A percentile compares a stretch with the other conserved stretches of the same genome.
Conservation (phyloP, 306 rosid genomes). For the Mimosa pudica region DNA sequence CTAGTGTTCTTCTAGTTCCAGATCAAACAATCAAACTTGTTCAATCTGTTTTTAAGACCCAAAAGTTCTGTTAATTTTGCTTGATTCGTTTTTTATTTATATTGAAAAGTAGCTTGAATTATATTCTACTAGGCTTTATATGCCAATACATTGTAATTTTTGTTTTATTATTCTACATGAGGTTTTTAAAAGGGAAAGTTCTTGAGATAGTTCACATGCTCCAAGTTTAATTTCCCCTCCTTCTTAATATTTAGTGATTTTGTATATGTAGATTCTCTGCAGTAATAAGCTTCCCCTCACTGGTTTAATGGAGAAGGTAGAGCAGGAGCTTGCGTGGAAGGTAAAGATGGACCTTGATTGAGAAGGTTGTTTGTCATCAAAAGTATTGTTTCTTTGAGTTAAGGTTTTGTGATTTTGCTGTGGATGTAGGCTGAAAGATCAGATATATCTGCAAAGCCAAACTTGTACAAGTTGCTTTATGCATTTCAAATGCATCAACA, state of each 20-base stretch:
- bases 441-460: slow-evolving; percentile 84
- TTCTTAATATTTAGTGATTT: not conserved
- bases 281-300: slow-evolving; percentile 83
- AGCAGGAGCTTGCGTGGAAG: slow-evolving; percentile 98
- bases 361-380: slow-evolving; percentile 26
- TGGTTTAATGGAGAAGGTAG: slow-evolving; percentile 92
- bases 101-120: not conserved
- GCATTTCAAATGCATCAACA: slow-evolving; percentile 85
- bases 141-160: not conserved
- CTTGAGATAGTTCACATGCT: slow-evolving; percentile 15
- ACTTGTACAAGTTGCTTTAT: slow-evolving; percentile 91
- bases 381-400: slow-evolving; percentile 28
- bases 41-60: not conserved
- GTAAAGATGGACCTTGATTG: slow-evolving; percentile 44
- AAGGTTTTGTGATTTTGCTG: slow-evolving; percentile 27
- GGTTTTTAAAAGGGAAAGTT: slow-evolving; percentile 13
- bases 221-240: not conserved
- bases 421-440: slow-evolving; percentile 83
- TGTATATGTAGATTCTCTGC: slow-evolving; percentile 72
- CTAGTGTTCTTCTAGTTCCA: slow-evolving; percentile 24
- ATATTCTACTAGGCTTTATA: not conserved
- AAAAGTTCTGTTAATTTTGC: not conserved
- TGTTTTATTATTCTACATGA: not conserved
- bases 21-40: not conserved
- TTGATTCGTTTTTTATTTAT: slow-evolving; percentile 18